Percentiles rank a stretch among this genome's conserved stretches.
phyloP scores from a whole-genome alignment of 2,329 filamentous ascomycete species.

The Fusarium incarnatum region DNA sequence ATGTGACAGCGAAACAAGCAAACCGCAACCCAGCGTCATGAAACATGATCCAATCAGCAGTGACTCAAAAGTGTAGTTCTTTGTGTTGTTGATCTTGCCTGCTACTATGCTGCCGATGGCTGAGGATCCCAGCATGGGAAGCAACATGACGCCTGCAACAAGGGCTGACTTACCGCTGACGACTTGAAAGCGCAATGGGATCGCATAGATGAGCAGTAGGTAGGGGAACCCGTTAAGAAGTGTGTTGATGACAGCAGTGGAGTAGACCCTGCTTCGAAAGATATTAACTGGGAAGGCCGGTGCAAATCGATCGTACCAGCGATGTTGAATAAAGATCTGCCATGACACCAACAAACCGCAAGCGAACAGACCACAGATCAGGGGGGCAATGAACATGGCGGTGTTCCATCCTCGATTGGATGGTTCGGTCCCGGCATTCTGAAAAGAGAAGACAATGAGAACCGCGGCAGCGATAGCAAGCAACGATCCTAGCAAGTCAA shows the following conservation, averaged over 20 bases:
- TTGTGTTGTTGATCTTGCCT: slow-evolving; percentile 57
- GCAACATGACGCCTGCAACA: slow-evolving; percentile 62
- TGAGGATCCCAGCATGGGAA: slow-evolving; percentile 64
- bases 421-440: slow-evolving; percentile 58
- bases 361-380: slow-evolving; percentile 46
- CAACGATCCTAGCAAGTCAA: slow-evolving; percentile 66
- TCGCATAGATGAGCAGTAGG: slow-evolving; percentile 60
- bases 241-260: slow-evolving; percentile 57
- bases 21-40: slow-evolving; percentile 60
- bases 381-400: slow-evolving; percentile 49
- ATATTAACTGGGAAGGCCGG: slow-evolving; percentile 62
- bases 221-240: slow-evolving; percentile 64
- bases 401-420: slow-evolving; percentile 57
- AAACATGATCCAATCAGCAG: slow-evolving; percentile 56
- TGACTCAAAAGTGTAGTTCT: slow-evolving; percentile 58
- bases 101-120: slow-evolving; percentile 59
- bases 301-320: slow-evolving; percentile 46
- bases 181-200: slow-evolving; percentile 63
- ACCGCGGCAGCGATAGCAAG: slow-evolving; percentile 65
- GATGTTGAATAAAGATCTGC: slow-evolving; percentile 44
- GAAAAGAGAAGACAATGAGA: slow-evolving; percentile 68
- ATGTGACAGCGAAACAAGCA: slow-evolving; percentile 55
- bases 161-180: slow-evolving; percentile 61
- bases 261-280: slow-evolving; percentile 61
- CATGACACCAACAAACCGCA: slow-evolving; percentile 48